These are phyloP conservation scores for Pythium dissimile DNA, from an alignment of 352 stramenopile genomes.

Conservation along the genomic window DNA sequence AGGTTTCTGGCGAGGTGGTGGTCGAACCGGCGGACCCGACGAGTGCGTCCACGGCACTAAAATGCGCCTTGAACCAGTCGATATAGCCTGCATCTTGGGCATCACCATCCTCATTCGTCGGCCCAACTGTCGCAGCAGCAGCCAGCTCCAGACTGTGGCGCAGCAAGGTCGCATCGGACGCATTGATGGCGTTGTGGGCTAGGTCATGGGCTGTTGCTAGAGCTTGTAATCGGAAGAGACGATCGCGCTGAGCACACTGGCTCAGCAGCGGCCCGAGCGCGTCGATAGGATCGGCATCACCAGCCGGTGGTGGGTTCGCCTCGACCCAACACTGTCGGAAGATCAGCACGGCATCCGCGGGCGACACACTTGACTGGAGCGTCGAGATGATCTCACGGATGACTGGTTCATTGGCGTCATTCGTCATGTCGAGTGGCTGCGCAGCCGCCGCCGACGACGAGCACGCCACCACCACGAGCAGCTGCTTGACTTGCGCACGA, in stretches of 20 bases:
- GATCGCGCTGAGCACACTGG: slow-evolving; percentile 7
- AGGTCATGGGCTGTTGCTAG: slow-evolving; percentile 35
- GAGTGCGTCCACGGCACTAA: neutral
- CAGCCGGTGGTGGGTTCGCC: neutral
- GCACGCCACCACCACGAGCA: neutral
- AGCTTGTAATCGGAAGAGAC: slow-evolving; percentile 14
- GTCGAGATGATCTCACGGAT: slow-evolving; percentile 14
- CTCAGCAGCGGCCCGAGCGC: slow-evolving; percentile 13
- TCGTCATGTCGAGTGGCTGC: neutral
- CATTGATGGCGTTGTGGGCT: slow-evolving; percentile 22
- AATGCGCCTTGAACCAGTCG: slow-evolving; percentile 25
- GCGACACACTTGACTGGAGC: slow-evolving; percentile 15
- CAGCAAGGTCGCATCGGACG: slow-evolving; percentile 15
- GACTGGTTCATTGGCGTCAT: neutral
- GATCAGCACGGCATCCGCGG: slow-evolving; percentile 8
- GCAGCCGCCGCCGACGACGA: too few species aligned
- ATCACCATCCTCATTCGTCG: neutral
- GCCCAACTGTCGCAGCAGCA: slow-evolving; percentile 5
- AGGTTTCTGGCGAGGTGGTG: neutral
- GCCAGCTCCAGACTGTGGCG: slow-evolving; percentile 29
- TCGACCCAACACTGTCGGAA: slow-evolving; percentile 12
- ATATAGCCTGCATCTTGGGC: slow-evolving; percentile 15
- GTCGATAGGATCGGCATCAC: neutral
- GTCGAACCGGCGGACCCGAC: neutral
- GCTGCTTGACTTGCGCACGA: neutral